Evolutionary conservation across 225 moss, liverwort and hornwort species (phyloP).

Genomic region (Lunularia cruciata): DNA sequence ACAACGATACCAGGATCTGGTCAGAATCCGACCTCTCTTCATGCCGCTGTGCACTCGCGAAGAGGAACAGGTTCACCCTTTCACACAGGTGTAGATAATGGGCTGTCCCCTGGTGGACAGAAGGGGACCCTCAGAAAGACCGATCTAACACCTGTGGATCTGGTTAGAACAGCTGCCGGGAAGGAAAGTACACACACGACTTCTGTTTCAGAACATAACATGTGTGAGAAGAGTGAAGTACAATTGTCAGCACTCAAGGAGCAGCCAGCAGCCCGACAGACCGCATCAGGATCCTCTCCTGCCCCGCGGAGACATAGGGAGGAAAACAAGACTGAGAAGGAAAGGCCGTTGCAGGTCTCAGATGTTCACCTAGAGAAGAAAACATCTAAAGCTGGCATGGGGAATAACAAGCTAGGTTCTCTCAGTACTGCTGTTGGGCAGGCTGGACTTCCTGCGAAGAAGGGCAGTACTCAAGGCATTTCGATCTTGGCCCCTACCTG

Average conservation of each 20-base stretch:
- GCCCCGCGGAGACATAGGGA: slow-evolving; percentile 1
- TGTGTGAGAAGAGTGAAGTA: neutral
- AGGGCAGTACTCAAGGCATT: slow-evolving; percentile 13
- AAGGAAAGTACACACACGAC: neutral
- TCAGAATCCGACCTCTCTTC: neutral
- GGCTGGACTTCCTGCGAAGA: slow-evolving; percentile 8
- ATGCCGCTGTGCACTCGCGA: neutral
- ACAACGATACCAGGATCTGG: neutral
- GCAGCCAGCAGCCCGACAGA: neutral
- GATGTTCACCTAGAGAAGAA: slow-evolving; percentile 4
- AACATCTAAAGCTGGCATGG: neutral
- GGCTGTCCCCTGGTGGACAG: neutral
- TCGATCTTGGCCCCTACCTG: slow-evolving; percentile 24
- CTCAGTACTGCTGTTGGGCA: slow-evolving; percentile 1
- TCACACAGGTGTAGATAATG: neutral
- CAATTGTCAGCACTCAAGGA: neutral
- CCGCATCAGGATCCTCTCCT: neutral
- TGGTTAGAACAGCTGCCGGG: neutral
- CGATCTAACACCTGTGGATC: neutral
- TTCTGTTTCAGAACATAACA: neutral
- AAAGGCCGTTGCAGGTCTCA: neutral
- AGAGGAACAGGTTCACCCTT: neutral
- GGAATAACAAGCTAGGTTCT: slow-evolving; percentile 1
- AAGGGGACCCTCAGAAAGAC: neutral
- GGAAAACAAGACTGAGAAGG: neutral